phyloP scores from a whole-genome alignment of 495 filamentous ascomycete genomes.

The Stereocaulon alpinum region DNA sequence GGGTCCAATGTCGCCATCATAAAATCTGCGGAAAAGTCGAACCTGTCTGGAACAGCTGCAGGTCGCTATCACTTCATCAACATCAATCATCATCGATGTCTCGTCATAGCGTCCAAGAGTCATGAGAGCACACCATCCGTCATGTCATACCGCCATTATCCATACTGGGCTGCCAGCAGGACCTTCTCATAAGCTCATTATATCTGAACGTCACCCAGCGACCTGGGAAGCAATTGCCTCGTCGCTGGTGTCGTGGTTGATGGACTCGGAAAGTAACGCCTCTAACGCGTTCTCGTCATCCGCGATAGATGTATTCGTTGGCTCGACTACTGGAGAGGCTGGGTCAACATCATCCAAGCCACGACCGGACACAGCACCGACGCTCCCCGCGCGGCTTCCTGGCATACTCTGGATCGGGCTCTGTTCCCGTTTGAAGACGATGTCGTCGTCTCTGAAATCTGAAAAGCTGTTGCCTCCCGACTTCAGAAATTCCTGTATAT shows the following conservation, averaged over 20 bases:
- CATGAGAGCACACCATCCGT: background rate
- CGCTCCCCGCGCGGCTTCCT: conserved; percentile 8
- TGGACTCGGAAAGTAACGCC: conserved; percentile 14
- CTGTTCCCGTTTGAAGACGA: conserved; percentile 5
- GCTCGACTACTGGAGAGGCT: background rate
- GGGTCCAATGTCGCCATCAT: background rate
- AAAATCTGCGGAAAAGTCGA: background rate
- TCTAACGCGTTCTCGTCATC: conserved; percentile 14
- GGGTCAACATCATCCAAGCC: background rate
- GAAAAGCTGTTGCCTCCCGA: background rate
- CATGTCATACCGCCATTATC: background rate
- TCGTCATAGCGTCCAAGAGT: conserved; percentile 1
- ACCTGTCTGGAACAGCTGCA: background rate
- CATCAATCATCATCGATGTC: background rate
- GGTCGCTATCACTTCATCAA: conserved; percentile 6
- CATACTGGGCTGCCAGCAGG: conserved; percentile 6
- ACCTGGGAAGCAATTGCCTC: conserved; percentile 12
- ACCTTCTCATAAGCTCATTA: background rate
- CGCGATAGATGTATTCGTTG: background rate
- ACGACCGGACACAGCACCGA: background rate
- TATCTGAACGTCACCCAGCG: background rate
- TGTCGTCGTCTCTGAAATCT: background rate
- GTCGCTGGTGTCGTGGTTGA: conserved; percentile 18
- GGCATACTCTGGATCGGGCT: conserved; percentile 11
- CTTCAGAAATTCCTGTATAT: conserved; percentile 16